Conservation (phyloP, 2,329 filamentous ascomycete genomes). For the Aureobasidium melanogenum region DNA sequence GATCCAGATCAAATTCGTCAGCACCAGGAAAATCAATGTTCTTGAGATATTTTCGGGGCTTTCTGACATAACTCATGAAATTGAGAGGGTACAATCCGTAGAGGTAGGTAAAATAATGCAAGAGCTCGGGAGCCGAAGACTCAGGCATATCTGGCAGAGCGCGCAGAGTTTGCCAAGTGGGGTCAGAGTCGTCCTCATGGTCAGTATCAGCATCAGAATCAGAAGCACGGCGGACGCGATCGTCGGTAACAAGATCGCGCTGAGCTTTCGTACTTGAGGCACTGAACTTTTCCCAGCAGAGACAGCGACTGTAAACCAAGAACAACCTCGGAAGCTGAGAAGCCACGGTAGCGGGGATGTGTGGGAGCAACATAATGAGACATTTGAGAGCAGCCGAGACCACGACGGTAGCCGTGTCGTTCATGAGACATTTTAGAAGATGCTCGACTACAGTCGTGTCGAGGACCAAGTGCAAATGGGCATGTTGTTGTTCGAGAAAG, state of each 20-base stretch:
- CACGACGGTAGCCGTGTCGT: slow-evolving; percentile 67
- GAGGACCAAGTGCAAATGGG: slow-evolving; percentile 64
- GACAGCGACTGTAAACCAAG: slow-evolving; percentile 68
- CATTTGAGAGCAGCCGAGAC: slow-evolving; percentile 67
- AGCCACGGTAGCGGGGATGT: slow-evolving; percentile 65
- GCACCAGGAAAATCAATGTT: slow-evolving; percentile 61
- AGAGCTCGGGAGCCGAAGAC: slow-evolving; percentile 55
- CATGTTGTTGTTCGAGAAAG: slow-evolving; percentile 68
- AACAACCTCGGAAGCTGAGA: slow-evolving; percentile 64
- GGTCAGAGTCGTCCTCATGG: slow-evolving; percentile 28
- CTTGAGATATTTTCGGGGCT: slow-evolving; percentile 69
- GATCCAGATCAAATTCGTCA: slow-evolving; percentile 69
- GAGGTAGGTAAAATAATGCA: slow-evolving; percentile 70
- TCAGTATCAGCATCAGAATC: slow-evolving; percentile 28
- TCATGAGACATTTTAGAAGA: slow-evolving; percentile 64
- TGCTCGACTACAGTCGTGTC: slow-evolving; percentile 64
- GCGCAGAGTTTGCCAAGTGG: slow-evolving; percentile 55
- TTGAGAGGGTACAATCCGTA: slow-evolving; percentile 80
- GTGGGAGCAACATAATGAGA: slow-evolving; percentile 72
- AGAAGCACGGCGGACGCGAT: slow-evolving; percentile 18
- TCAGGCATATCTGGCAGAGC: slow-evolving; percentile 56
- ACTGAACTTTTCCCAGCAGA: slow-evolving; percentile 64
- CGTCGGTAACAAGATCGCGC: slow-evolving; percentile 26
- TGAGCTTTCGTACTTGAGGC: slow-evolving; percentile 25
- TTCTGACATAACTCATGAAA: slow-evolving; percentile 78